phyloP scores from a whole-genome alignment of 2,329 filamentous ascomycete species.

The Emydomyces testavorans region DNA sequence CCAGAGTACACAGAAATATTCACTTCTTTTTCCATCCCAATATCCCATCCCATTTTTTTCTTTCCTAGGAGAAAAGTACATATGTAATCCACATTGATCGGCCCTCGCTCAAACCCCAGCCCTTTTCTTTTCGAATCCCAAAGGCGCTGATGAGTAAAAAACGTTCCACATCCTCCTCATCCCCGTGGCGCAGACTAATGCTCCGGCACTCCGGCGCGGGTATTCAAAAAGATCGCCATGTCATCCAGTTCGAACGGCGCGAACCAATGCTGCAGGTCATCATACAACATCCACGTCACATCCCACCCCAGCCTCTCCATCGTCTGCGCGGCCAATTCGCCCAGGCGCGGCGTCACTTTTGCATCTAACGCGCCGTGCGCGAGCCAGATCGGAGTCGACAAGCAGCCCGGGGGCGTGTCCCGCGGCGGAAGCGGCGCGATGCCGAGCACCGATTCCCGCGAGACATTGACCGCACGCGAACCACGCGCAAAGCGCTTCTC shows the following conservation, averaged over 20 bases:
- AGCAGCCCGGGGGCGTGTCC: not conserved
- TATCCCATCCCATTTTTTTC: no score
- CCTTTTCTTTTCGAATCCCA: no score
- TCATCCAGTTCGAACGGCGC: slow-evolving; percentile 16
- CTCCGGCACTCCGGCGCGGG: slow-evolving; percentile 13
- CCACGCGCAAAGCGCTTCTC: not conserved
- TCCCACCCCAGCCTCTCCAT: slow-evolving; percentile 16
- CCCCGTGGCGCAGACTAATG: no score
- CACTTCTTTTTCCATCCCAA: no score
- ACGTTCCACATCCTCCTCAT: no score
- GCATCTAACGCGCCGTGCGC: slow-evolving; percentile 14
- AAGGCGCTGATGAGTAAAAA: no score
- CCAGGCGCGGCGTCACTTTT: slow-evolving; percentile 9
- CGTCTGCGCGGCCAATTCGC: slow-evolving; percentile 14
- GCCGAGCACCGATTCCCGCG: slow-evolving; percentile 11
- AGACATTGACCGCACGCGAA: slow-evolving; percentile 10
- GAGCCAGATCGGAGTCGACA: slow-evolving; percentile 15
- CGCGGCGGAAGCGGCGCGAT: slow-evolving; percentile 9
- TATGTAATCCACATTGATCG: no score
- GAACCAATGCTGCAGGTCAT: slow-evolving; percentile 17
- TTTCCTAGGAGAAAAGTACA: no score
- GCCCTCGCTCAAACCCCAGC: no score
- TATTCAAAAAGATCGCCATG: slow-evolving; percentile 15
- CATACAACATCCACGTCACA: slow-evolving; percentile 17
- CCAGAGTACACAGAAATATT: no score